Percentiles rank a stretch among this genome's conserved stretches.
Evolutionary conservation across 192 early-diverging fungal genomes (phyloP).

Genomic region (Backusella luteola): DNA sequence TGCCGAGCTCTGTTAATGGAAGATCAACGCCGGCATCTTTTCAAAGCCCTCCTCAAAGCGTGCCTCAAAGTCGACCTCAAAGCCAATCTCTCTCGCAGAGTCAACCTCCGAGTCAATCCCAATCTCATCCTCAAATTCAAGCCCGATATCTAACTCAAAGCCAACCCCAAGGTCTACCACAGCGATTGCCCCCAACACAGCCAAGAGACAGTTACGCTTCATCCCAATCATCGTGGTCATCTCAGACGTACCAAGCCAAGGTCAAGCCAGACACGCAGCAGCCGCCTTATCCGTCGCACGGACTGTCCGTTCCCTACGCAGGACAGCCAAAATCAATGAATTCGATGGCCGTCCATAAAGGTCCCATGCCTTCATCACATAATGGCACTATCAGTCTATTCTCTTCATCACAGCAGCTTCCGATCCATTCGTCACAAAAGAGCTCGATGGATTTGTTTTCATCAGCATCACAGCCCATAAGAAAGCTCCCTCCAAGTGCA

Average conservation of each 20-base stretch:
- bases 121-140: background rate
- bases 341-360: background rate
- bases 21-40: background rate
- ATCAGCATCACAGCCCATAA: constrained; percentile 15
- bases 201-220: background rate
- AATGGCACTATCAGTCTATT: no score
- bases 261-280: background rate
- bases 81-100: background rate
- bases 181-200: background rate
- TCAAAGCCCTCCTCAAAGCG: background rate
- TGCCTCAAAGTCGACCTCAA: no score
- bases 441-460: constrained; percentile 1
- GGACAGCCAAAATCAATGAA: background rate
- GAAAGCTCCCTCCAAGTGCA: constrained; percentile 29
- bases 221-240: background rate
- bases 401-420: background rate
- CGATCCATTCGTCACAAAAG: background rate
- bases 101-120: no score
- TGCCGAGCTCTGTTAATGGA: background rate
- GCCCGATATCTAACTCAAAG: no score
- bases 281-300: background rate
- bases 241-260: background rate
- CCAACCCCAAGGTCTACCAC: background rate
- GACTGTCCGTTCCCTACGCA: background rate
- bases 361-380: background rate